These are phyloP conservation scores for Bjerkandera adusta DNA, from an alignment of 1,284 basidiomycete species.

Conservation along the genomic window DNA sequence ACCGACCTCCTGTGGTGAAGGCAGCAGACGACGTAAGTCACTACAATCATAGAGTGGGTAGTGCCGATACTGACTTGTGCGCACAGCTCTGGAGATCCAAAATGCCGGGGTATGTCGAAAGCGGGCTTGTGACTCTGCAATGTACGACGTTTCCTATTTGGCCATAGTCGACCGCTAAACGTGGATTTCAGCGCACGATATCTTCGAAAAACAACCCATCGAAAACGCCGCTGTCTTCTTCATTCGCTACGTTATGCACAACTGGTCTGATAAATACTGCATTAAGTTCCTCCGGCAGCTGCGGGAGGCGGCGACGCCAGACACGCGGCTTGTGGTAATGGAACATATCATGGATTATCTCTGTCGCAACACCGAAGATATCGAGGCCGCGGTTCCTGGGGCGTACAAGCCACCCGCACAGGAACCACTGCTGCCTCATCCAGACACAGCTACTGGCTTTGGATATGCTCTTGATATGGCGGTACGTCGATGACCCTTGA, in stretches of 20 bases:
- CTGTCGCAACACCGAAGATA: conserved; percentile 8
- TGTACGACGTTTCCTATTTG: conserved; percentile 2
- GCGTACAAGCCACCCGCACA: conserved; percentile 5
- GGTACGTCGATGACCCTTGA: conserved; percentile 7
- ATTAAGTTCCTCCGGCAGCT: conserved; percentile 25
- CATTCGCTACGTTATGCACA: conserved; percentile 27
- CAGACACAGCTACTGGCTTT: conserved; percentile 3
- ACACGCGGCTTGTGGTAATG: conserved; percentile 13
- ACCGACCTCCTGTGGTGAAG: conserved; percentile 12
- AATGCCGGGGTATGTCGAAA: conserved; percentile 7
- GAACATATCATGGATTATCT: conserved; percentile 14
- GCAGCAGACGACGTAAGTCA: conserved; percentile 4
- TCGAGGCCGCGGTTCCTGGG: conserved; percentile 13
- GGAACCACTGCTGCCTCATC: conserved; percentile 12
- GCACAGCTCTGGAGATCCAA: conserved; percentile 11
- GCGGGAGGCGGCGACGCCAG: conserved; percentile 19
- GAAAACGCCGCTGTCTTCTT: conserved; percentile 26
- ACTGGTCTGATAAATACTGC: conserved; percentile 24
- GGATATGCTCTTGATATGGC: conserved; percentile 10
- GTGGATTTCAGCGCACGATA: conserved; percentile 22
- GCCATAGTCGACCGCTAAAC: neutral
- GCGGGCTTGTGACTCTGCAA: conserved; percentile 14
- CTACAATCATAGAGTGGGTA: neutral
- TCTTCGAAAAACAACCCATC: conserved; percentile 28
- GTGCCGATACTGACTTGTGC: neutral